Conservation (phyloP, 2,329 filamentous ascomycete genomes). For the Metarhizium robertsii region DNA sequence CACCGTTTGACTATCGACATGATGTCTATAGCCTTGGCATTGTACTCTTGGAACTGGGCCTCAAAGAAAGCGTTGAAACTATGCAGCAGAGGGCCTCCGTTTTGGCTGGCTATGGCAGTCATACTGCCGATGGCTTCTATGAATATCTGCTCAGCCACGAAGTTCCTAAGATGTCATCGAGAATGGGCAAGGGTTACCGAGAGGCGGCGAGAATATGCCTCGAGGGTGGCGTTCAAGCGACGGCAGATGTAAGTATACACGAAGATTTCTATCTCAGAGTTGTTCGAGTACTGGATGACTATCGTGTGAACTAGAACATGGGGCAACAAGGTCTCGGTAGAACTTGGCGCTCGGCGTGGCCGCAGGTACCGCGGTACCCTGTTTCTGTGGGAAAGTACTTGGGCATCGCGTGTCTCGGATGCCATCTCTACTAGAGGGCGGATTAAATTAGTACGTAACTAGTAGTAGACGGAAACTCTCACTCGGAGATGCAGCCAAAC, state of each 20-base stretch:
- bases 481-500: too few species aligned
- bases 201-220: not conserved
- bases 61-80: not conserved
- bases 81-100: not conserved
- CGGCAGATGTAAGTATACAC: not conserved
- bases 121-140: not conserved
- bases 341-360: too few species aligned
- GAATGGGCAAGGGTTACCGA: not conserved
- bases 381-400: too few species aligned
- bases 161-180: not conserved
- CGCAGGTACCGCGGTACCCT: too few species aligned
- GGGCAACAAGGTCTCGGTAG: too few species aligned
- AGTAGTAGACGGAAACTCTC: too few species aligned
- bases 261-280: not conserved
- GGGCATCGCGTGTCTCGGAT: too few species aligned
- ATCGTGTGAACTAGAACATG: not conserved
- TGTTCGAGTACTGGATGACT: not conserved
- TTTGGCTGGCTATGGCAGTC: not conserved
- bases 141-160: not conserved
- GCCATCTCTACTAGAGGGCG: too few species aligned
- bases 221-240: not conserved
- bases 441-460: too few species aligned
- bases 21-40: not conserved
- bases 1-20: not conserved
- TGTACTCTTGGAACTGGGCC: not conserved